Conservation (phyloP, 768 basidiomycete species). For the Neoboletus subvelutipes region DNA sequence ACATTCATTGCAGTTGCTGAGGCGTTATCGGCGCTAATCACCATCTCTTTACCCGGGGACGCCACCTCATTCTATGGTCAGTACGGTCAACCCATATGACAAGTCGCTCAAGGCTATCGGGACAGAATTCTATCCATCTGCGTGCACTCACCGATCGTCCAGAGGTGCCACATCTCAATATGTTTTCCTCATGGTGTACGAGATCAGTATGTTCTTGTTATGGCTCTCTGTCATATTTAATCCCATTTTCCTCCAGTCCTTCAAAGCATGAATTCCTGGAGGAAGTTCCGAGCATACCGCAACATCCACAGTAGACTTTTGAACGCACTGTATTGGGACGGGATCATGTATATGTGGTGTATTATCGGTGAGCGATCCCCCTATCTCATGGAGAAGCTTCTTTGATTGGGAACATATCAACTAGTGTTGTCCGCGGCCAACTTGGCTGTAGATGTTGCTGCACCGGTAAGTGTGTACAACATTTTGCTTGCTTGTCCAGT, state of each 20-base stretch:
- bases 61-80: constrained; percentile 18
- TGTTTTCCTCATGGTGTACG: constrained; percentile 18
- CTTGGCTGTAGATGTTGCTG: constrained; percentile 13
- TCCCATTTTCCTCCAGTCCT: constrained; percentile 16
- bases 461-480: constrained; percentile 18
- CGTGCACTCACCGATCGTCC: constrained; percentile 13
- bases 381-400: neutral
- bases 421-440: constrained; percentile 17
- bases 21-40: constrained; percentile 1
- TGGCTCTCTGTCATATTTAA: neutral
- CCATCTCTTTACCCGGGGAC: constrained; percentile 17
- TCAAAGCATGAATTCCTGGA: constrained; percentile 27
- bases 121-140: constrained; percentile 23
- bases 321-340: constrained; percentile 28
- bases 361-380: constrained; percentile 15
- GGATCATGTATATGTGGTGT: constrained; percentile 27
- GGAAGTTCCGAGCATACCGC: constrained; percentile 24
- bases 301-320: constrained; percentile 11
- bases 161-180: constrained; percentile 13
- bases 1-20: constrained; percentile 16
- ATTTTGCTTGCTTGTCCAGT: neutral
- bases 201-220: constrained; percentile 17
- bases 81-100: neutral
- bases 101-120: neutral
- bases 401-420: neutral